Evolutionary conservation across 768 basidiomycete species (phyloP), one percentile per base, ranked within the genome.

Genomic region (Galerina sulciceps): DNA sequence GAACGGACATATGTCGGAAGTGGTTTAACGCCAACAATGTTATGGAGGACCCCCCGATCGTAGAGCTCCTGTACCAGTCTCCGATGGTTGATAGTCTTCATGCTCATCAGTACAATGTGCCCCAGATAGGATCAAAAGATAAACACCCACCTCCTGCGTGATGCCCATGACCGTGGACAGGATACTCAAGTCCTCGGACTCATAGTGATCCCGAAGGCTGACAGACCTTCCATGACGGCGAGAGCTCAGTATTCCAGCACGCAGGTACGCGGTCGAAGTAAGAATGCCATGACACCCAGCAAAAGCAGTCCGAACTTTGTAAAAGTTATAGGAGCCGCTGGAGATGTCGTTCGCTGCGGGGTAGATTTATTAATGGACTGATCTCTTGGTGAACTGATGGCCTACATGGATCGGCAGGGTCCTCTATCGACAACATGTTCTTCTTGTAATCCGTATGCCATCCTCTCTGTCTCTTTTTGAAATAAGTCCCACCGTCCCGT

Each of bases 321-420:
- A 76, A 62, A 97, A 92, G 35, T 85, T 88, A 73, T 86, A 96
- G 0, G 95, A 94, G 1, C 94, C 93, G 51, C 83, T 85, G 0
- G 95, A 94, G 23, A 99, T 93, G 73, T 99, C 96, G 69, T 99
- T 98, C 18, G 87, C 95, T 98, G 67, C 1, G 34, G 23, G 38
- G 18, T 41, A 23, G 14, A 40, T 11, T 42, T 63, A 54, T 42
- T 63, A 54, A 60, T 38, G 18, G 60, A 11, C 53, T 41, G 54
- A 59, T 18, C n/a, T 23, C n/a, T 17, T 15, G 36, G 35, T 34
- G 10, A 8, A 52, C 26, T n/a, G 5, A 44, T 13, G 6, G 82
- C 93, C 74, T 66, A 96, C 95, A 79, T 23, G 83, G 75, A 75
- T 98, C 95, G 13, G 88, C 90, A 10, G 97, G 97, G 74, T 99